Evolutionary conservation across 176 grass and related monocot genomes (phyloP).

Genomic region (Urochloa ruziziensis): DNA sequence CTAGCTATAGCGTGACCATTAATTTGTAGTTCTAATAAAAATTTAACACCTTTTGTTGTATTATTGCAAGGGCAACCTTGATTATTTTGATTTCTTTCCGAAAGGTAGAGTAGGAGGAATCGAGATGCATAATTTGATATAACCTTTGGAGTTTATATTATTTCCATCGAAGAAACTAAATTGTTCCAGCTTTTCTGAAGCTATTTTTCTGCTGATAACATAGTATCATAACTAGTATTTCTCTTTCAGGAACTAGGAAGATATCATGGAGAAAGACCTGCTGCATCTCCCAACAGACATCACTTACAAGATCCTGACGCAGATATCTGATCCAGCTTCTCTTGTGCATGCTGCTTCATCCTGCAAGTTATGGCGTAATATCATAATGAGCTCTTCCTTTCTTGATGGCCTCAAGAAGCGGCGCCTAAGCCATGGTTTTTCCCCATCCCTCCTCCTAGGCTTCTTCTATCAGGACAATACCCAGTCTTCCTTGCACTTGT

Average conservation of each 20-base stretch:
- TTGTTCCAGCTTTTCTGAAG: too few relatives aligned
- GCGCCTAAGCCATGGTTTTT: conserved; percentile 11
- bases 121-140: background rate
- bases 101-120: too few relatives aligned
- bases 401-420: conserved; percentile 8
- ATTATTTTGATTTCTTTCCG: too few relatives aligned
- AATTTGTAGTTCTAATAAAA: background rate
- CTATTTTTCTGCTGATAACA: background rate
- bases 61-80: background rate
- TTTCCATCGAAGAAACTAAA: too few relatives aligned
- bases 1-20: background rate
- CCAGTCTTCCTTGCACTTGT: background rate
- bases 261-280: background rate
- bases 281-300: conserved; percentile 27
- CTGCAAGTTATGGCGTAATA: conserved; percentile 15
- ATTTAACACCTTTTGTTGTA: too few relatives aligned
- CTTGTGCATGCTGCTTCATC: conserved; percentile 1
- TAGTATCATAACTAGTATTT: background rate
- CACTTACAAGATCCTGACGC: background rate
- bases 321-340: conserved; percentile 23
- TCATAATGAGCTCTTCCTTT: conserved; percentile 9
- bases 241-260: background rate
- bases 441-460: conserved; percentile 29
- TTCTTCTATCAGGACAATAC: conserved; percentile 16
- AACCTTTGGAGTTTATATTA: too few relatives aligned